Percentiles rank a stretch among this genome's conserved stretches.
Evolutionary conservation across 1,284 basidiomycete species (phyloP).

Genomic region (Pisolithus thermaeus): DNA sequence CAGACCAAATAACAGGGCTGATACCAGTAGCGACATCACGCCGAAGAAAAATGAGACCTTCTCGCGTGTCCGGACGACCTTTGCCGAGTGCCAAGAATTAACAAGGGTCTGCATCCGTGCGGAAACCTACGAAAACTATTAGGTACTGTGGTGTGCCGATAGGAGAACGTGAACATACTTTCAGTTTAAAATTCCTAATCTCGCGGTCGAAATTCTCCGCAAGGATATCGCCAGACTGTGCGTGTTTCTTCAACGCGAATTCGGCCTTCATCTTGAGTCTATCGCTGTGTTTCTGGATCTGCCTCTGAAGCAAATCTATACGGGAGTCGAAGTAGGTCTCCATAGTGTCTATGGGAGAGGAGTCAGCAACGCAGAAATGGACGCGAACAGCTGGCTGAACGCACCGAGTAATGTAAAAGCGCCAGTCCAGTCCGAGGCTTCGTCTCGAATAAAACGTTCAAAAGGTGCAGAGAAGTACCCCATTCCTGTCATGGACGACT

Average conservation of each 20-base stretch:
- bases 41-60: slow-evolving; percentile 90
- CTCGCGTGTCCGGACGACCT: slow-evolving; percentile 86
- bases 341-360: slow-evolving; percentile 59
- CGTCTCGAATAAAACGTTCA: slow-evolving; percentile 49
- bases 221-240: slow-evolving; percentile 58
- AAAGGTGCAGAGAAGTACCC: slow-evolving; percentile 47
- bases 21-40: slow-evolving; percentile 81
- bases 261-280: slow-evolving; percentile 76
- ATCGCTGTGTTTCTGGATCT: slow-evolving; percentile 81
- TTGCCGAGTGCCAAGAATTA: slow-evolving; percentile 82
- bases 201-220: slow-evolving; percentile 81
- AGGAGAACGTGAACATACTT: slow-evolving; percentile 24
- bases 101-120: slow-evolving; percentile 66
- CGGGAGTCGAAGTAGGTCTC: slow-evolving; percentile 90
- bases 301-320: slow-evolving; percentile 83
- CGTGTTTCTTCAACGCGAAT: slow-evolving; percentile 60
- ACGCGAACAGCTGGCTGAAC: slow-evolving; percentile 7
- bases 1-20: slow-evolving; percentile 78
- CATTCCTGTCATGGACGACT: slow-evolving; percentile 26
- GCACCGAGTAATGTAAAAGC: slow-evolving; percentile 72
- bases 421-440: slow-evolving; percentile 48
- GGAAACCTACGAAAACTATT: slow-evolving; percentile 50
- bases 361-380: slow-evolving; percentile 12
- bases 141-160: background rate
- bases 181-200: slow-evolving; percentile 70